A percentile compares a stretch with the other conserved stretches of the same genome.
phyloP scores from a whole-genome alignment of 2,329 filamentous ascomycete genomes.

The Neocucurbitaria cava region DNA sequence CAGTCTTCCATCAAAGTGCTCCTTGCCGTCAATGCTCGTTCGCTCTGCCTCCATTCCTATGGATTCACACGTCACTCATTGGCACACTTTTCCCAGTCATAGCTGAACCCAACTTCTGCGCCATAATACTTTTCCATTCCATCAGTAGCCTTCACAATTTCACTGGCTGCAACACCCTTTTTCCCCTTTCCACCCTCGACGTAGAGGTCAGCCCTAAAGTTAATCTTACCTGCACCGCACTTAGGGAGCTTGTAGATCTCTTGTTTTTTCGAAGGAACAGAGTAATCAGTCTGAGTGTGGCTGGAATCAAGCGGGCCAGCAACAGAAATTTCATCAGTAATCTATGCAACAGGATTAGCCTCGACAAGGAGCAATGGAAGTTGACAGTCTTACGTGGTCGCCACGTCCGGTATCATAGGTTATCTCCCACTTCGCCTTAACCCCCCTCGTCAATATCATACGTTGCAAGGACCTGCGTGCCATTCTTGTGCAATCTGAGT shows the following conservation, averaged over 20 bases:
- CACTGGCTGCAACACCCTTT: conserved; percentile 16
- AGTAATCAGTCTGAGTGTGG: conserved; percentile 6
- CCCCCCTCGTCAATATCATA: conserved; percentile 23
- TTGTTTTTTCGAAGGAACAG: conserved; percentile 3
- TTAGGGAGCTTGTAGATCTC: conserved; percentile 12
- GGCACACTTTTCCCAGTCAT: conserved; percentile 26
- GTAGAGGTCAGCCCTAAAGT: conserved; percentile 20
- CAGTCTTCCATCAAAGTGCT: too few species aligned
- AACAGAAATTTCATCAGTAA: conserved; percentile 11
- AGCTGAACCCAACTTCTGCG: conserved; percentile 20
- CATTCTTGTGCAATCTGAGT: conserved; percentile 29
- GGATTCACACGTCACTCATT: conserved; percentile 1
- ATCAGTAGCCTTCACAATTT: neutral
- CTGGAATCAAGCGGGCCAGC: conserved; percentile 13
- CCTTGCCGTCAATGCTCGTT: too few species aligned
- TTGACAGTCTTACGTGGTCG: conserved; percentile 6
- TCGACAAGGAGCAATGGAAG: neutral
- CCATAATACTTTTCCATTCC: conserved; percentile 20
- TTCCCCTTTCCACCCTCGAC: conserved; percentile 12
- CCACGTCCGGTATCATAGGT: conserved; percentile 17
- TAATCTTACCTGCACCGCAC: conserved; percentile 18
- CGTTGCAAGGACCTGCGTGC: conserved; percentile 14
- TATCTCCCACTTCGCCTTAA: conserved; percentile 19
- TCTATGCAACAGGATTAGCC: neutral
- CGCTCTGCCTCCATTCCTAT: too few species aligned